phyloP scores from a whole-genome alignment of 768 basidiomycete species.

The Mycena rebaudengoi region DNA sequence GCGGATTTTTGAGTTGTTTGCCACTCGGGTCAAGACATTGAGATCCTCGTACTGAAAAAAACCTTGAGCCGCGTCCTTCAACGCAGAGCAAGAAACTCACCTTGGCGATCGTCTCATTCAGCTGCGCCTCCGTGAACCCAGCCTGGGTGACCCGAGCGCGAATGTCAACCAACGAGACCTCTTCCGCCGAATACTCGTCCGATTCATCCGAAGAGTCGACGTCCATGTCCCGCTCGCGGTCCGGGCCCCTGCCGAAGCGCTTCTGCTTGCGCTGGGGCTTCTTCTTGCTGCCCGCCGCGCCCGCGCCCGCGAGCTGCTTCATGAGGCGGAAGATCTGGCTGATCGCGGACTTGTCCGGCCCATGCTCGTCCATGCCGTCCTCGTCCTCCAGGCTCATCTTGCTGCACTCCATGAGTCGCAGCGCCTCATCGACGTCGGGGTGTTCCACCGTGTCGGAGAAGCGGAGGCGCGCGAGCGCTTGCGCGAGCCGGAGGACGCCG shows the following conservation, averaged over 20 bases:
- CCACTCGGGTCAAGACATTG: slow-evolving; percentile 82
- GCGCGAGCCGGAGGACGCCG: slow-evolving; percentile 92
- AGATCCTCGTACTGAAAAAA: slow-evolving; percentile 82
- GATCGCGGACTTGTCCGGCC: slow-evolving; percentile 78
- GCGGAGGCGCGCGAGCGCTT: slow-evolving; percentile 92
- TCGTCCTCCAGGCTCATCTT: slow-evolving; percentile 92
- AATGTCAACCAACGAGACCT: slow-evolving; percentile 87
- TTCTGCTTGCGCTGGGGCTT: slow-evolving; percentile 50
- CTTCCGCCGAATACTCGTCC: slow-evolving; percentile 64
- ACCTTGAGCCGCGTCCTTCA: not conserved
- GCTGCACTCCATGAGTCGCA: slow-evolving; percentile 96
- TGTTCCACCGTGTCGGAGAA: slow-evolving; percentile 83
- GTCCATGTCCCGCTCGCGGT: slow-evolving; percentile 73
- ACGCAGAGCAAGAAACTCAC: slow-evolving; percentile 54
- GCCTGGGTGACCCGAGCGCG: slow-evolving; percentile 84
- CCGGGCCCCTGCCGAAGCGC: slow-evolving; percentile 74
- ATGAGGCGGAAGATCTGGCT: slow-evolving; percentile 92
- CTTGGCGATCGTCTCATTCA: slow-evolving; percentile 85
- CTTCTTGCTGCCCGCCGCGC: slow-evolving; percentile 35
- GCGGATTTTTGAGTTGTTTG: slow-evolving; percentile 82
- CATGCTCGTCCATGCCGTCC: slow-evolving; percentile 70
- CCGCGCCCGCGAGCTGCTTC: slow-evolving; percentile 77
- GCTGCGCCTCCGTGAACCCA: slow-evolving; percentile 91
- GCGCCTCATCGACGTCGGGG: slow-evolving; percentile 94
- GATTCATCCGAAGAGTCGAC: slow-evolving; percentile 69